Evolutionary conservation across 495 filamentous ascomycete species (phyloP).

Genomic region (Staphylotrichum tortipilum): DNA sequence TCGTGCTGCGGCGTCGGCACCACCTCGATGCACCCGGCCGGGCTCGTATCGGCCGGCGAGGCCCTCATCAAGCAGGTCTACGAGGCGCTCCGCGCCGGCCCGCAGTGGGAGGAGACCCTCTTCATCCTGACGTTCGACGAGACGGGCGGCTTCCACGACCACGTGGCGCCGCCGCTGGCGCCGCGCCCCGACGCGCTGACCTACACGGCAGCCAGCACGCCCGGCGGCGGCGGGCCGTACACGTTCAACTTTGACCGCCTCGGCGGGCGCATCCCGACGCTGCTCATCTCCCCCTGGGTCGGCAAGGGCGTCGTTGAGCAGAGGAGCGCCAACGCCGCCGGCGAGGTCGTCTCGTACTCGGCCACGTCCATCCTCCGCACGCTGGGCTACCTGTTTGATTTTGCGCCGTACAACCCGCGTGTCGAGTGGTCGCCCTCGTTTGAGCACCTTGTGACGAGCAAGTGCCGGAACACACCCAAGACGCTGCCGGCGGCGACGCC

Average conservation of each 20-base stretch:
- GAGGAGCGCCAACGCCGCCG: slow-evolving; percentile 32
- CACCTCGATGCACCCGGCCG: slow-evolving; percentile 42
- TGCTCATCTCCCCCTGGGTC: slow-evolving; percentile 44
- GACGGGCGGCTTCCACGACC: slow-evolving; percentile 41
- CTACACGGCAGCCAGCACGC: slow-evolving; percentile 38
- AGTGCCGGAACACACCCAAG: background rate
- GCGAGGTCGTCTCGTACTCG: slow-evolving; percentile 28
- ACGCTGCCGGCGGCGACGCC: background rate
- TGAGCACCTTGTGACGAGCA: slow-evolving; percentile 28
- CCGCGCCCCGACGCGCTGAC: slow-evolving; percentile 30
- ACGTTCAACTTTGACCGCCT: slow-evolving; percentile 42
- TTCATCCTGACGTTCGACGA: slow-evolving; percentile 45
- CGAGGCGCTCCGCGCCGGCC: slow-evolving; percentile 17
- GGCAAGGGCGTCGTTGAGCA: slow-evolving; percentile 39
- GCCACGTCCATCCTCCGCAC: slow-evolving; percentile 37
- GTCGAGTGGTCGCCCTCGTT: slow-evolving; percentile 37
- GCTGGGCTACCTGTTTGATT: slow-evolving; percentile 35
- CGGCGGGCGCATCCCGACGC: slow-evolving; percentile 41
- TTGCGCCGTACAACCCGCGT: slow-evolving; percentile 36
- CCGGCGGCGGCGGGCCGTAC: slow-evolving; percentile 33
- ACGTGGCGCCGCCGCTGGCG: slow-evolving; percentile 32
- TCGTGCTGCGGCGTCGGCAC: slow-evolving; percentile 38
- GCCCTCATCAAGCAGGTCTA: slow-evolving; percentile 43
- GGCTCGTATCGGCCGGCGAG: slow-evolving; percentile 40
- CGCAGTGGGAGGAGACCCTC: slow-evolving; percentile 26